A percentile compares a stretch with the other conserved stretches of the same genome.
phyloP scores from a whole-genome alignment of 2,329 filamentous ascomycete genomes.

The Colletotrichum sublineola region DNA sequence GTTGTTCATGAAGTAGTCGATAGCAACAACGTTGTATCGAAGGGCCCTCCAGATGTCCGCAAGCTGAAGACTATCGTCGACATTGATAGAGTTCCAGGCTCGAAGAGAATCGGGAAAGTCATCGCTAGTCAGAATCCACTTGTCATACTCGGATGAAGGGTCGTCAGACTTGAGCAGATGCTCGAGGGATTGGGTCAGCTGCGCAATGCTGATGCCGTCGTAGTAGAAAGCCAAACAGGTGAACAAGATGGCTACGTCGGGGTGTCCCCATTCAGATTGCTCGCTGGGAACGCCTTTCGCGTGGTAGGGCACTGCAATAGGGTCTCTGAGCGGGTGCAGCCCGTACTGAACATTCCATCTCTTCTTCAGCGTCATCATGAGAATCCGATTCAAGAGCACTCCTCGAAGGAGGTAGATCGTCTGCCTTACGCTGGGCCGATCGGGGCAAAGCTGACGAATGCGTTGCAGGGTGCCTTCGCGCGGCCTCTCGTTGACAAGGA shows the following conservation, averaged over 20 bases:
- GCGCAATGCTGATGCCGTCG: slow-evolving; percentile 62
- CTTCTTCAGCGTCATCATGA: slow-evolving; percentile 72
- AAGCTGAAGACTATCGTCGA: slow-evolving; percentile 67
- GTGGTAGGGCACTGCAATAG: slow-evolving; percentile 75
- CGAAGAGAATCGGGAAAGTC: slow-evolving; percentile 60
- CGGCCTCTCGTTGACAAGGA: slow-evolving; percentile 48
- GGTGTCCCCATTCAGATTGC: slow-evolving; percentile 76
- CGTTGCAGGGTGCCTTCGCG: slow-evolving; percentile 43
- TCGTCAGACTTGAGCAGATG: slow-evolving; percentile 68
- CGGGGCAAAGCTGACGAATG: slow-evolving; percentile 48
- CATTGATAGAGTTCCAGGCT: slow-evolving; percentile 70
- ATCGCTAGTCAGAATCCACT: slow-evolving; percentile 57
- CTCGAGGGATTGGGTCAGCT: slow-evolving; percentile 64
- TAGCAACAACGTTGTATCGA: slow-evolving; percentile 60
- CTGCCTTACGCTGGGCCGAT: slow-evolving; percentile 50
- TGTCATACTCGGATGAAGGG: slow-evolving; percentile 67
- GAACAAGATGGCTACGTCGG: slow-evolving; percentile 74
- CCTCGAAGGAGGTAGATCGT: slow-evolving; percentile 72
- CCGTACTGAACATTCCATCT: slow-evolving; percentile 78
- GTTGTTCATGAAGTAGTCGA: slow-evolving; percentile 73
- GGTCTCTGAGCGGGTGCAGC: slow-evolving; percentile 65
- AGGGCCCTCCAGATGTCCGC: slow-evolving; percentile 64
- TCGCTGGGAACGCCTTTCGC: slow-evolving; percentile 75
- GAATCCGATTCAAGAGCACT: slow-evolving; percentile 70
- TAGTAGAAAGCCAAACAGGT: slow-evolving; percentile 79